Evolutionary conservation across 1,284 basidiomycete species (phyloP), one percentile per base, ranked within the genome.

Genomic region (Trichosporon coremiiforme): DNA sequence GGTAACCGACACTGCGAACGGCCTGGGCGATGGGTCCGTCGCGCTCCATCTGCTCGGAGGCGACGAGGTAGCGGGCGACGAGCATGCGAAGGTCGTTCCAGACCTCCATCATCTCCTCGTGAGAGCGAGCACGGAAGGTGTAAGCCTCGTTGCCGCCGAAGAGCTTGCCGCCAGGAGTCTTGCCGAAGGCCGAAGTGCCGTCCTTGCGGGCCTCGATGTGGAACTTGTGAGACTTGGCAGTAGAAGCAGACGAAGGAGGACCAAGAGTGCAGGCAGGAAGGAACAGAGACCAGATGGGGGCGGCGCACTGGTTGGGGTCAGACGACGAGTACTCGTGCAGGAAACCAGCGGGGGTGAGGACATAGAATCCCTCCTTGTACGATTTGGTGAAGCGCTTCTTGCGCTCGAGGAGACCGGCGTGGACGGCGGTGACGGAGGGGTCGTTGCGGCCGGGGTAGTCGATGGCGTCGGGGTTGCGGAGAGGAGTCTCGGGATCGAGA

Each of bases 71-170:
- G 75, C 96, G 87, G 70, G 95, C 95, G 80, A 93, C 95, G 70
- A 99, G 87, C 94, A 98, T 97, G 77, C 95, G 87, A 68, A 97
- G 87, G 83, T 98, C 97, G 84, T 98, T 98, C 96, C 96, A 99
- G 92, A 97, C 98, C 85, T 98, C 96, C 94, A 98, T 95, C 93
- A 98, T 94, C 80, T 98, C 96, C 75, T 98, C 95, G 79, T 93
- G 90, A 75, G 89, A 91, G 73, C 95, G 87, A 60, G 92, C 89
- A 66, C 95, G 89, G 88, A 99, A 98, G 63, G 90, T 94, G 90
- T 93, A 98, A 29, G 93, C 93, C 70, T 85, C 85, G 73, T 82
- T 83, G 69, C 83, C 80, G 71, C 85, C 82, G 71, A 85, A 83
- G 70, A 87, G 79, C 76, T 89, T 88, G 71, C 87, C 84, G 5